These are phyloP conservation scores for Venturiaceae sp. DNA, from an alignment of 2,329 filamentous ascomycete genomes.

Conservation along the genomic window DNA sequence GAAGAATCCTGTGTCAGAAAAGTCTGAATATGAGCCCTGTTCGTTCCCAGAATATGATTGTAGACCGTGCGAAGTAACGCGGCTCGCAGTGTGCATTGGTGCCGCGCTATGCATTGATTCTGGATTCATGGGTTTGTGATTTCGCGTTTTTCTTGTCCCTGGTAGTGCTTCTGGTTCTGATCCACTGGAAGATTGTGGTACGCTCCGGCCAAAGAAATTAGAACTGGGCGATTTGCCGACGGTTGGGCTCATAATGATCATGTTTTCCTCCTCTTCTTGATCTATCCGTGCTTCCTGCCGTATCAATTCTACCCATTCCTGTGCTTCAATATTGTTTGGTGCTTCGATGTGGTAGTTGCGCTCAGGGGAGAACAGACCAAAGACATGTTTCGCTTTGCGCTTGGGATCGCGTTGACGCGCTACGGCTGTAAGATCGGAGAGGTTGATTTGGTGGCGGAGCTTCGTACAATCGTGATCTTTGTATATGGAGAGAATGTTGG, in stretches of 20 bases:
- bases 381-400: conserved; percentile 75
- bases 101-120: background rate
- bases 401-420: conserved; percentile 83
- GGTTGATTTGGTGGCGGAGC: conserved; percentile 75
- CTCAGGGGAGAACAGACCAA: conserved; percentile 84
- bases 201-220: conserved; percentile 12
- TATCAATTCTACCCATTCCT: conserved; percentile 80
- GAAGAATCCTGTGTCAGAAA: conserved; percentile 55
- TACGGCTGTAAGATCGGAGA: conserved; percentile 86
- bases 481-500: conserved; percentile 85
- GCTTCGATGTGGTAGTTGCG: conserved; percentile 90
- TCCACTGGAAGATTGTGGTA: background rate
- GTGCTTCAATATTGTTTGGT: conserved; percentile 59
- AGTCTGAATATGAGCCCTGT: conserved; percentile 74
- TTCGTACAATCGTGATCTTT: conserved; percentile 85
- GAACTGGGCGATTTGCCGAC: conserved; percentile 4
- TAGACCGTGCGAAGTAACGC: conserved; percentile 47
- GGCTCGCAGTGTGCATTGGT: conserved; percentile 16
- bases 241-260: conserved; percentile 4
- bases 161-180: background rate
- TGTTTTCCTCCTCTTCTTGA: conserved; percentile 53
- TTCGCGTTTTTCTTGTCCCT: background rate
- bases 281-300: conserved; percentile 73
- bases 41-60: conserved; percentile 49
- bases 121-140: background rate